Conservation (phyloP, 345 rosid genomes). For the Gossypium australe region DNA sequence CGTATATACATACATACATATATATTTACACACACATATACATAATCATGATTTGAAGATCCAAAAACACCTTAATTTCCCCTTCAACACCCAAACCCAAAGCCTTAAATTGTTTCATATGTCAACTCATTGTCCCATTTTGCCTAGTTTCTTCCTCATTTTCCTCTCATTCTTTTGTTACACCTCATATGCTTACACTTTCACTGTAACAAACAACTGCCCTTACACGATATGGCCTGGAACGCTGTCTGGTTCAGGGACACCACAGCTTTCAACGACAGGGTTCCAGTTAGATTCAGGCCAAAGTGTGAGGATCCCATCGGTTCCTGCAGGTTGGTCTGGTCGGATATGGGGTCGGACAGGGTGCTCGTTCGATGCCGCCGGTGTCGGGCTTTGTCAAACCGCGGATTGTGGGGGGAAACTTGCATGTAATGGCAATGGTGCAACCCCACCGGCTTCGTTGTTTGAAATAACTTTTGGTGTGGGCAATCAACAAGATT, state of each 20-base stretch:
- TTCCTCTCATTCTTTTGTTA: conserved; percentile 24
- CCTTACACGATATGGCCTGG: conserved; percentile 84
- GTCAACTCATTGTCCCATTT: background rate
- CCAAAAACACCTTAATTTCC: background rate
- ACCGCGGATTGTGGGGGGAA: conserved; percentile 83
- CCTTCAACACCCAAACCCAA: background rate
- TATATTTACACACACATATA: background rate
- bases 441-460: conserved; percentile 78
- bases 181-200: conserved; percentile 38
- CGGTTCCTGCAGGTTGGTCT: conserved; percentile 67
- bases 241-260: conserved; percentile 76
- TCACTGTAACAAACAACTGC: conserved; percentile 64
- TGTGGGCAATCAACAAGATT: conserved; percentile 45
- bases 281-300: conserved; percentile 68
- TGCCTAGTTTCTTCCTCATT: conserved; percentile 22
- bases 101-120: background rate
- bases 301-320: conserved; percentile 44
- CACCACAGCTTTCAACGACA: conserved; percentile 58
- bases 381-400: conserved; percentile 58
- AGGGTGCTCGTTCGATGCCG: conserved; percentile 60
- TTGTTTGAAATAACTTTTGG: conserved; percentile 81
- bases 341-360: conserved; percentile 94
- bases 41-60: background rate
- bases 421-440: conserved; percentile 68
- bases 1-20: conserved; percentile 20